Conservation (phyloP, 768 basidiomycete genomes). For the Jaapia argillacea region DNA sequence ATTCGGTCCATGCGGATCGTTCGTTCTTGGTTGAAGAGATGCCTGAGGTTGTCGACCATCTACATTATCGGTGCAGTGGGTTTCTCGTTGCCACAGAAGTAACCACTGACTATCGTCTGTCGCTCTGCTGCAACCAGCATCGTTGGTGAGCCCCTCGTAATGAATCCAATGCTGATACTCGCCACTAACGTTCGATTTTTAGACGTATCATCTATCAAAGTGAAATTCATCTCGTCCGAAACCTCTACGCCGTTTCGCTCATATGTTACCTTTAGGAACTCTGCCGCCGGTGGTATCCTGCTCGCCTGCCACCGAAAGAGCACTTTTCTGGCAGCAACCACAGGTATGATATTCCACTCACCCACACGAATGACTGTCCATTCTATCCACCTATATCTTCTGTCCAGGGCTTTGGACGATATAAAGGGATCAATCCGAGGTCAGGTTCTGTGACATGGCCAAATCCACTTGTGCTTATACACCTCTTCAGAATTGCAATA, state of each 20-base stretch:
- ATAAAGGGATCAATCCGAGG: constrained; percentile 71
- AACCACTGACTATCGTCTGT: constrained; percentile 1
- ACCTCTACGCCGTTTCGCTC: no score
- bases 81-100: constrained; percentile 1
- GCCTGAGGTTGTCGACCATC: constrained; percentile 70
- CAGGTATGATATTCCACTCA: constrained; percentile 40
- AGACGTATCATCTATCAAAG: constrained; percentile 86
- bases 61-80: constrained; percentile 61
- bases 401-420: constrained; percentile 77
- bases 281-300: constrained; percentile 62
- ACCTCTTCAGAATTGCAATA: constrained; percentile 54
- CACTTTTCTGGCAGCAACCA: constrained; percentile 32
- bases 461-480: background rate
- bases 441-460: constrained; percentile 15
- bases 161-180: background rate
- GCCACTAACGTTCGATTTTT: background rate
- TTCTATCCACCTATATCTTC: background rate
- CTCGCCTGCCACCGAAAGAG: constrained; percentile 12
- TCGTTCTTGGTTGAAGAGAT: constrained; percentile 67
- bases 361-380: no score
- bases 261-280: constrained; percentile 46
- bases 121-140: constrained; percentile 32
- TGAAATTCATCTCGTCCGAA: constrained; percentile 11
- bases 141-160: constrained; percentile 41
- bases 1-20: constrained; percentile 76